Evolutionary conservation across 352 stramenopile genomes (phyloP), one percentile per base, ranked within the genome.

Genomic region (Phytophthora rubi): DNA sequence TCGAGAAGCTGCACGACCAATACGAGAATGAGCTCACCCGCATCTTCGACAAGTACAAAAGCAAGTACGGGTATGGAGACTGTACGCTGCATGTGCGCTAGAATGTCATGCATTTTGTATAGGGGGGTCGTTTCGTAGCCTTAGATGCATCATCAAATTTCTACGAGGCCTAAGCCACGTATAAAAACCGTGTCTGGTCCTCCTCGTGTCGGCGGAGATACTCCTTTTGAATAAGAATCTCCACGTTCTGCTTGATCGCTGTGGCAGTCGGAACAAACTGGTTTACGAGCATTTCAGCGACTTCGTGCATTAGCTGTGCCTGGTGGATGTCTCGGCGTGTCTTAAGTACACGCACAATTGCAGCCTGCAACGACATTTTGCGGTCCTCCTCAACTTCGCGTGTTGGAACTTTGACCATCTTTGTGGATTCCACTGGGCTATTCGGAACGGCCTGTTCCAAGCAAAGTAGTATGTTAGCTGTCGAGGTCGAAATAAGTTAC

Each of bases 41-140:
- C 30, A 81, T 95, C 53, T 96, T 91, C 64, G 78, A 93, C 59
- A 91, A 89, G 77, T 93, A 95, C 83, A 96, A 96, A 70, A 68
- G 63, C 30, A 80, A 92, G 68, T 90, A 91, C 59, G 86, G 83
- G 1, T 90, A 89, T 60, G 73, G 73, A 32, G 71, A 93, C 33
- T 71, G 79, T 42, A 79, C 77, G 30, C 68, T 96, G 47, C 74
- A 79, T 30, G 68, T 96, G 33, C 68, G 78, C 53, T 94, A 91
- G 59, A 62, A 45, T n/a, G 32, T 8, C 26, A 64, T 71, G 54
- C 39, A 62, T 65, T 74, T 70, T 71, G 65, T 60, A 60, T 52
- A 60, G 26, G 30, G 39, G 26, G 42, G 35, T 56, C 44, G 10
- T 33, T 60, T 58, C 21, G 13, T 67, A 68, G 53, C 32, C 33